Evolutionary conservation across 2,329 filamentous ascomycete species (phyloP), one percentile per base, ranked within the genome.

Genomic region (Fusarium redolens): DNA sequence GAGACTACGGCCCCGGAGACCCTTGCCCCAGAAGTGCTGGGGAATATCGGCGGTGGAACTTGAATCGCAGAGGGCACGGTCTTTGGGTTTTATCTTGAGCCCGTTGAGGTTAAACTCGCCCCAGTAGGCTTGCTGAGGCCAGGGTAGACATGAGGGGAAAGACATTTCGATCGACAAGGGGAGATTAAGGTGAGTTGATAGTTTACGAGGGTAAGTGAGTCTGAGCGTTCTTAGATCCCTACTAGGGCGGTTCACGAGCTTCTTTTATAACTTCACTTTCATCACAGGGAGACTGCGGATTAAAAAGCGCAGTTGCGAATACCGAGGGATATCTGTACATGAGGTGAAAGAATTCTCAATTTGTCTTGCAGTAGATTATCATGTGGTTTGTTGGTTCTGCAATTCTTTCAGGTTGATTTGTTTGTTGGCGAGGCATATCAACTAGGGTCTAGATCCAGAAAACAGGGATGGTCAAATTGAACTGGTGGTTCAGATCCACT

Each of bases 161-260:
- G 63, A 62, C 74, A 75, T 75, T 75, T 65, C 55, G 74, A 75
- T 75, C 73, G 69, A 55, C 73, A 64, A 62, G 41, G 59, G 55
- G 69, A 73, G 65, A 56, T 68, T 50, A 61, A 25, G 11, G 28
- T 56, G 44, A 54, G 22, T 45, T 45, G 47, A 54, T 66, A 44
- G 43, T 62, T 35, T 48, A 67, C 41, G 50, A 57, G 55, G 47
- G 52, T 52, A 37, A 20, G 31, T 13, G 55, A 69, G 73, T 75
- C 74, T 71, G 66, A 76, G 74, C 73, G 65, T 65, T 60, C 30
- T 25, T 30, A 41, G 50, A 64, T 51, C 48, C 69, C 48, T 68
- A 61, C 48, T 48, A 63, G 45, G 51, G 40, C 28, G 50, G 58
- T 58, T 65, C 28, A 25, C 13, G 30, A 7, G 48, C 37, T 58